phyloP scores from a whole-genome alignment of 2,329 filamentous ascomycete species.

The Ophiognomonia clavigignenti-juglandacearum region DNA sequence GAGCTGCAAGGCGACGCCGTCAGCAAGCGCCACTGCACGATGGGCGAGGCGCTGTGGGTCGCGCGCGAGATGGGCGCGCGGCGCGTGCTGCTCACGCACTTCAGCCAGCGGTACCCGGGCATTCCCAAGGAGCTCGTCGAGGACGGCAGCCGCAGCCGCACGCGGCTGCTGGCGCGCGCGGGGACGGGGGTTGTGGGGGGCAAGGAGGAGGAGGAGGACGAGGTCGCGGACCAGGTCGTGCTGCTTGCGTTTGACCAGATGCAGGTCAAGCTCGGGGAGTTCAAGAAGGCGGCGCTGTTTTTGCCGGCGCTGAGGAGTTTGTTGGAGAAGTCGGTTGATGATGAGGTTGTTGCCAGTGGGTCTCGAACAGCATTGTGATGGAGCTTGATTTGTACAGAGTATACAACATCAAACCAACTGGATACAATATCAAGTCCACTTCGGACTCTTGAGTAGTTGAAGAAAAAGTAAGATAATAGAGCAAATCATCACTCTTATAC shows the following conservation, averaged over 20 bases:
- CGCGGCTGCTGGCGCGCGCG: too few relatives aligned
- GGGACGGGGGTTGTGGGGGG: too few relatives aligned
- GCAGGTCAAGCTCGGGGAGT: constrained; percentile 66
- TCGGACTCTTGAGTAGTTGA: too few relatives aligned
- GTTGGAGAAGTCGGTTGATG: constrained; percentile 37
- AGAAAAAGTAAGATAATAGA: too few relatives aligned
- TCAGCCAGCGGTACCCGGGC: constrained; percentile 90
- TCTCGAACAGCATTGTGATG: too few relatives aligned
- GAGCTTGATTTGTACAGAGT: too few relatives aligned
- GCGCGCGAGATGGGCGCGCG: constrained; percentile 74
- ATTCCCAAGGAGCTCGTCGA: constrained; percentile 29
- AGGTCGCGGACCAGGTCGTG: constrained; percentile 50
- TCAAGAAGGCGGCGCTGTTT: constrained; percentile 60
- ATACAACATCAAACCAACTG: too few relatives aligned
- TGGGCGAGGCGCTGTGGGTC: constrained; percentile 76
- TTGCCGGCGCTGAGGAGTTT: constrained; percentile 54
- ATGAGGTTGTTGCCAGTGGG: too few relatives aligned
- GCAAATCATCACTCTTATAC: too few relatives aligned
- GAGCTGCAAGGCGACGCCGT: constrained; percentile 71
- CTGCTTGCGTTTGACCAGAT: constrained; percentile 77
- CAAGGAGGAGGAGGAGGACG: neutral
- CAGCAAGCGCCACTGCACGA: constrained; percentile 88
- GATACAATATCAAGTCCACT: too few relatives aligned
- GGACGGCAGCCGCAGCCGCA: constrained; percentile 23
- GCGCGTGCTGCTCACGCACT: constrained; percentile 84